Base-by-base conservation (phyloP, 768 basidiomycete species). In the Gloeopeniophorella convolvens region DNA sequence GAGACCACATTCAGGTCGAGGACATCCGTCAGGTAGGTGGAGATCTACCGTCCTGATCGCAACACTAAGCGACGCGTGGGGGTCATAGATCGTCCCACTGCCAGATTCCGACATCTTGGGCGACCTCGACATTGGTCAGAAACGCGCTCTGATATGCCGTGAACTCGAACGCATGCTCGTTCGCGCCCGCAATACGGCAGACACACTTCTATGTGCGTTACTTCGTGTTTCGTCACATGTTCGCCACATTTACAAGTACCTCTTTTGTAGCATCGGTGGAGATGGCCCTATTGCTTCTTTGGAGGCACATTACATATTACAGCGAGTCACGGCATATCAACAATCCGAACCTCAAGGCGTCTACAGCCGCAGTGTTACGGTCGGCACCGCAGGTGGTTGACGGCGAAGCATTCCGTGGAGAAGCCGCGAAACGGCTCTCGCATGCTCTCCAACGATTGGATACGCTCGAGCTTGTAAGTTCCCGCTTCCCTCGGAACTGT, bases 221-320 rank as follows among this genome's bases (percentile, higher is more conserved):
- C 16, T 41, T 44, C n/a, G n/a, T 20, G 12, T 26, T n/a, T 4
- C 23, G 1, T 24, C n/a, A 18, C 27, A n/a, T 27, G 13, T 39
- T 6, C 46, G 4, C 28, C 37, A 23, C 26, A 33, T 21, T 43
- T 28, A 20, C 30, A 9, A 3, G 13, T 21, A 5, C 32, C n/a
- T 8, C 21, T 12, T 11, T 20, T 18, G 27, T 56, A 87, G 86
- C 76, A 48, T 78, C 83, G 13, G 67, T 80, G 42, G 92, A 94
- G 65, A 85, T 91, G 79, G 63, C 87, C 5, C 71, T 93, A 8
- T 71, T 93, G 15, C 72, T 93, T 16, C 68, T 90, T 9, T 91
- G 87, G 85, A 75, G 89, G 13, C 92, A 94, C 60, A 61, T 89
- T 24, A 72, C 77, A 12, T 80, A 82, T 61, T 93, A 85, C 65